These are phyloP conservation scores for Lactarius pseudohatsudake DNA, from an alignment of 768 basidiomycete genomes.

Conservation along the genomic window DNA sequence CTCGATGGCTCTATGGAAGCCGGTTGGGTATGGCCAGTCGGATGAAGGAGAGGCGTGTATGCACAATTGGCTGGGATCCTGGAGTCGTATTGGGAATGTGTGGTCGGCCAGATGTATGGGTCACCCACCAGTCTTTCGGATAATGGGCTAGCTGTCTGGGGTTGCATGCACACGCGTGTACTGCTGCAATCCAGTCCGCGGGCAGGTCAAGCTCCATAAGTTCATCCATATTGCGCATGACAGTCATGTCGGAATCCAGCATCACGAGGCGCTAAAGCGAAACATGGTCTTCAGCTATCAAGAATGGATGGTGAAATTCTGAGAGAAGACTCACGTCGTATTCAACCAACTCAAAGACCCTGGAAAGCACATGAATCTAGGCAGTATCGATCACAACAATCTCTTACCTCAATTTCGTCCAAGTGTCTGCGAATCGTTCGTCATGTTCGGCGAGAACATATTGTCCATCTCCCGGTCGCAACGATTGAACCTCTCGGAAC, in stretches of 20 bases:
- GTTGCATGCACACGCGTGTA: slow-evolving; percentile 93
- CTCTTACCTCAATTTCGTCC: slow-evolving; percentile 56
- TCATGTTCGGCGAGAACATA: slow-evolving; percentile 41
- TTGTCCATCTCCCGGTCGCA: slow-evolving; percentile 50
- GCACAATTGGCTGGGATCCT: slow-evolving; percentile 95
- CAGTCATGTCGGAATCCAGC: slow-evolving; percentile 87
- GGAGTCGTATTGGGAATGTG: slow-evolving; percentile 8
- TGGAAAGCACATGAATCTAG: slow-evolving; percentile 15
- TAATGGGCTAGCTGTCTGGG: slow-evolving; percentile 83
- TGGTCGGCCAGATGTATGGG: slow-evolving; percentile 23
- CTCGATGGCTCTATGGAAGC: slow-evolving; percentile 42
- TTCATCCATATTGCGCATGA: slow-evolving; percentile 81
- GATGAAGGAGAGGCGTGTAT: slow-evolving; percentile 54
- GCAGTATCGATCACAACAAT: neutral
- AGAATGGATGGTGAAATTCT: neutral
- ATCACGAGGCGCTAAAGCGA: slow-evolving; percentile 65
- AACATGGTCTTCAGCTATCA: slow-evolving; percentile 19
- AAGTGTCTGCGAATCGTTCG: slow-evolving; percentile 59
- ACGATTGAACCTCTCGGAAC: slow-evolving; percentile 56
- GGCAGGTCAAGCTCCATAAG: slow-evolving; percentile 55
- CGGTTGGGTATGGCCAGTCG: slow-evolving; percentile 49
- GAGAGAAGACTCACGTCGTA: slow-evolving; percentile 52
- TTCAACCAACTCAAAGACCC: slow-evolving; percentile 65
- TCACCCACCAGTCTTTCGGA: slow-evolving; percentile 76
- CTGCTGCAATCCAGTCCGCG: slow-evolving; percentile 77